Evolutionary conservation across 805 yeast genomes (phyloP).

Genomic region (Candida yuanshanica): DNA sequence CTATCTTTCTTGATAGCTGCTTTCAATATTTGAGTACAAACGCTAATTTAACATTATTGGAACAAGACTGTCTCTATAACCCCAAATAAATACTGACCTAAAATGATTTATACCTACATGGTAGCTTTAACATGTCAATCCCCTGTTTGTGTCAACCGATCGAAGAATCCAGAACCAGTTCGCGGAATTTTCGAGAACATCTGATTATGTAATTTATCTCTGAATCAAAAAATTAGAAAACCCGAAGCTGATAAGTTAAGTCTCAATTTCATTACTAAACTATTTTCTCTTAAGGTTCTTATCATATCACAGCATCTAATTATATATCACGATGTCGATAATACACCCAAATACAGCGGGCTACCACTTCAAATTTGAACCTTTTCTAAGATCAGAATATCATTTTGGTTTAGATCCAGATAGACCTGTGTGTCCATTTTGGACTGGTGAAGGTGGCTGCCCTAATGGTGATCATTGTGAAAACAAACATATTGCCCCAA

Average conservation of each 20-base stretch:
- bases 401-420: slow-evolving; percentile 83
- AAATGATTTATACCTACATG: too few species aligned
- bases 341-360: slow-evolving; percentile 35
- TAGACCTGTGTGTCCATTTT: slow-evolving; percentile 79
- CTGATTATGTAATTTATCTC: neutral
- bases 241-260: too few species aligned
- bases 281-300: too few species aligned
- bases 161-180: neutral
- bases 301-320: neutral
- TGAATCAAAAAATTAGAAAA: too few species aligned
- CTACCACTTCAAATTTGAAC: slow-evolving; percentile 66
- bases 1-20: slow-evolving; percentile 56
- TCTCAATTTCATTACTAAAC: too few species aligned
- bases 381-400: slow-evolving; percentile 73
- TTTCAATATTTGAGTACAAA: slow-evolving; percentile 33
- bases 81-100: too few species aligned
- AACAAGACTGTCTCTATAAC: too few species aligned
- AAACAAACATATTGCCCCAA: slow-evolving; percentile 72
- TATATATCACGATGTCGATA: slow-evolving; percentile 25
- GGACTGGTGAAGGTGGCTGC: slow-evolving; percentile 63
- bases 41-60: too few species aligned
- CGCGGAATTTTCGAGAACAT: neutral
- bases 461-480: slow-evolving; percentile 86
- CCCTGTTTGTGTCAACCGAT: too few species aligned
- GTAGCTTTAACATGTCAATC: too few species aligned